Base-by-base conservation (phyloP, 805 yeast genomes). In the Kodamaea fukazawae region DNA sequence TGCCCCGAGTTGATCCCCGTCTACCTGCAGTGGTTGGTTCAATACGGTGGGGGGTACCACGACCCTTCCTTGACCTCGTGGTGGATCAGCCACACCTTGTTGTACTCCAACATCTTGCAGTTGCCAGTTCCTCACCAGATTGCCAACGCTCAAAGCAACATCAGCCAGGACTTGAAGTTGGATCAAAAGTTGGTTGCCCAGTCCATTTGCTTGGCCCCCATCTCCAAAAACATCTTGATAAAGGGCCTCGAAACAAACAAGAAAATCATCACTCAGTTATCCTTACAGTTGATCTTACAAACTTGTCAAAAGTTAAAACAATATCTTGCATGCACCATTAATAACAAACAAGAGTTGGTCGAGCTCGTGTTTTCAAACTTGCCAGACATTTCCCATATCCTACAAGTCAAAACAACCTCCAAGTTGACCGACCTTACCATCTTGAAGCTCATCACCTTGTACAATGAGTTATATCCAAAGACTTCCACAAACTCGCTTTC, bases 61-160 rank as follows among this genome's bases (percentile, higher is more conserved):
- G 95, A 86, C 45, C 96, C 97, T 0, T 77, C 81, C 35, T 63
- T 84, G 41, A 71, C 91, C 1, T 81, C 91, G 9, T 87, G 84
- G 65, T 90, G 95, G 89, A 70, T 88, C 34, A 85, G 93, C 6
- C 83, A 77, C 60, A 75, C 87, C 1, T 65, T 82, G 17, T 58
- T 87, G 2, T 62, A 82, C 32, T 70, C 81, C 1, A 76, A 78
- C 42, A 69, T 86, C 4, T 70, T 86, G n/a, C 69, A 71, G 20
- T 49, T 81, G 3, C 76, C 78, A 1, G 54, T 83, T 6, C 88
- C 93, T 0, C n/a, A 47, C 33, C 29, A 41, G 29, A 29, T 30
- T 26, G 13, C 29, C 26, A 2, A 39, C 32, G 25, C 35, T 13
- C 14, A n/a, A 26, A 3, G 60, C 25, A 44, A 57, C 47, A 10